A percentile compares a stretch with the other conserved stretches of the same genome.
phyloP scores from a whole-genome alignment of 306 rosid species.

The Rosa rugosa region DNA sequence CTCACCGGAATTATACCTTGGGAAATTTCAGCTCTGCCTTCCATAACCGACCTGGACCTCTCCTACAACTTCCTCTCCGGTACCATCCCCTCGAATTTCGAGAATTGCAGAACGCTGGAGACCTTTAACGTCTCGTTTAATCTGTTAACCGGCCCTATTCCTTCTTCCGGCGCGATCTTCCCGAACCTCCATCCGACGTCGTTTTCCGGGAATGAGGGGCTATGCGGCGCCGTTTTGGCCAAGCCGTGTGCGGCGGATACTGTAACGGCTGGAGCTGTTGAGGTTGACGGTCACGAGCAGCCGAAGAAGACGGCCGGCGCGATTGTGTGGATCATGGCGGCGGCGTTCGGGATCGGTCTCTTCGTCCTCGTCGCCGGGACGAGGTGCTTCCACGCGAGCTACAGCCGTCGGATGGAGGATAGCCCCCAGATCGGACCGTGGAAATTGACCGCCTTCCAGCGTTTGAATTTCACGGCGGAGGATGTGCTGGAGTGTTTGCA shows the following conservation, averaged over 20 bases:
- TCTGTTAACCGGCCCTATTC: slow-evolving; percentile 73
- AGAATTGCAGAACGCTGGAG: slow-evolving; percentile 65
- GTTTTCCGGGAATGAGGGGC: slow-evolving; percentile 68
- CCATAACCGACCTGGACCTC: slow-evolving; percentile 80
- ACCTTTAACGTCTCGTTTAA: slow-evolving; percentile 81
- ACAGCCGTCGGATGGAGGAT: slow-evolving; percentile 42
- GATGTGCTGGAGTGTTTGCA: slow-evolving; percentile 78
- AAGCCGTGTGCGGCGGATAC: slow-evolving; percentile 63
- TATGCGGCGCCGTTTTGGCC: slow-evolving; percentile 60
- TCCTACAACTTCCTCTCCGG: slow-evolving; percentile 81
- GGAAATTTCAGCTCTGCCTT: slow-evolving; percentile 81
- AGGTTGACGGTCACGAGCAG: slow-evolving; percentile 37
- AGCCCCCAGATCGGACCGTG: slow-evolving; percentile 67
- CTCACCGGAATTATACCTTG: slow-evolving; percentile 88
- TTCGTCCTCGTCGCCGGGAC: slow-evolving; percentile 83
- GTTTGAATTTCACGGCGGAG: slow-evolving; percentile 86
- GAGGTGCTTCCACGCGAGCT: slow-evolving; percentile 74
- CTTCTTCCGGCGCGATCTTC: slow-evolving; percentile 57
- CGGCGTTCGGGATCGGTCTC: slow-evolving; percentile 85
- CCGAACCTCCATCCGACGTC: slow-evolving; percentile 70
- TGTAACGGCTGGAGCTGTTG: slow-evolving; percentile 26
- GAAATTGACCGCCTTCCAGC: slow-evolving; percentile 85
- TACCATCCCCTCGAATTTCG: slow-evolving; percentile 75
- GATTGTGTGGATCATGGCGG: slow-evolving; percentile 82
- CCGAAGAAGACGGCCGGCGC: slow-evolving; percentile 79